These are phyloP conservation scores for Turritis glabra DNA, from an alignment of 345 rosid genomes.

Conservation along the genomic window DNA sequence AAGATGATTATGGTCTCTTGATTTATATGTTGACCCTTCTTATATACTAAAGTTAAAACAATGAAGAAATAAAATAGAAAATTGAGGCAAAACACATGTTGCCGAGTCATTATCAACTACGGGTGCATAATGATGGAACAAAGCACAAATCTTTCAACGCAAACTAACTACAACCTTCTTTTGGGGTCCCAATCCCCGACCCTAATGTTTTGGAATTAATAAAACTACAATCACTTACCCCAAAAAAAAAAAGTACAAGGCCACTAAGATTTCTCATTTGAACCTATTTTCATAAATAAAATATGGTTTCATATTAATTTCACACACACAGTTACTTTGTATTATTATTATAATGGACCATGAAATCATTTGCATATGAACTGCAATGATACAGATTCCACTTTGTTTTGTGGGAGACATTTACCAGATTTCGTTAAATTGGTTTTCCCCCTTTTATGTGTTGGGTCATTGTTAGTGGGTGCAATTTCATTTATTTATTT, in stretches of 20 bases:
- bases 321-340: neutral
- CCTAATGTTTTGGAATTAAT: slow-evolving; percentile 35
- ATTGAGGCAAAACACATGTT: slow-evolving; percentile 31
- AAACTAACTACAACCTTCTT: slow-evolving; percentile 36
- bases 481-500: neutral
- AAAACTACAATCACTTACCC: slow-evolving; percentile 17
- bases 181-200: slow-evolving; percentile 34
- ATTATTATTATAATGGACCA: slow-evolving; percentile 28
- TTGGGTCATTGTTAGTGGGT: slow-evolving; percentile 14
- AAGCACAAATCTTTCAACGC: slow-evolving; percentile 31
- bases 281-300: neutral
- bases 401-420: slow-evolving; percentile 38
- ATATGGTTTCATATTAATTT: slow-evolving; percentile 9
- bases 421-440: slow-evolving; percentile 30
- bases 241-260: slow-evolving; percentile 4
- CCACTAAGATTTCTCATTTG: slow-evolving; percentile 18
- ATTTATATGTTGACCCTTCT: slow-evolving; percentile 17
- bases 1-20: neutral
- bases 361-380: slow-evolving; percentile 38
- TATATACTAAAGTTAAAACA: neutral
- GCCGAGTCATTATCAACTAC: slow-evolving; percentile 35
- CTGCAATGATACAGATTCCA: slow-evolving; percentile 39
- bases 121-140: slow-evolving; percentile 39
- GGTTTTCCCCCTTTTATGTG: slow-evolving; percentile 5
- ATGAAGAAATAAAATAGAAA: neutral